Percentiles rank a stretch among this genome's conserved stretches.
These are phyloP conservation scores for Ganoderma meredithae DNA, from an alignment of 1,284 basidiomycete genomes.

Conservation along the genomic window DNA sequence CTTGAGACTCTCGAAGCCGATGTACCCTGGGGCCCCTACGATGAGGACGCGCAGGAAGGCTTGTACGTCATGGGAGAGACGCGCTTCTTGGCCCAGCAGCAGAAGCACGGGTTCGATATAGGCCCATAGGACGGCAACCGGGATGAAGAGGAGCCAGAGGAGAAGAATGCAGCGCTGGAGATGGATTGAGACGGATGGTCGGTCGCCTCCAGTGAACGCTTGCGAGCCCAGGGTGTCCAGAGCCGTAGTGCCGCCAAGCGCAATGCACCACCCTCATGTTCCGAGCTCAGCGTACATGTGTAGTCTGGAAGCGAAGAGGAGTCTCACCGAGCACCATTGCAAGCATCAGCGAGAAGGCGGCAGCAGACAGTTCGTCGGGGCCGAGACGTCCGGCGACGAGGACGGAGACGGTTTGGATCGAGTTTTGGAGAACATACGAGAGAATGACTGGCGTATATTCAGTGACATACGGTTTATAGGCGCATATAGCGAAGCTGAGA, in stretches of 20 bases:
- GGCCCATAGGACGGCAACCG: slow-evolving; percentile 66
- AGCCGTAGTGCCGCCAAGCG: slow-evolving; percentile 79
- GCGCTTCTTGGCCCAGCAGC: slow-evolving; percentile 64
- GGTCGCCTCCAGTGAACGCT: slow-evolving; percentile 69
- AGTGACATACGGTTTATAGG: background rate
- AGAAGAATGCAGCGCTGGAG: slow-evolving; percentile 72
- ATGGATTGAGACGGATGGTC: slow-evolving; percentile 66
- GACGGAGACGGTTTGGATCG: slow-evolving; percentile 70
- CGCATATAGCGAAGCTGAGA: background rate
- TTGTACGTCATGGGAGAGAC: slow-evolving; percentile 66
- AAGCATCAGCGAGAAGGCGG: slow-evolving; percentile 79
- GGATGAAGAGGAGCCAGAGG: slow-evolving; percentile 68
- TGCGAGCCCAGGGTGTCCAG: slow-evolving; percentile 81
- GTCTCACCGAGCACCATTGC: slow-evolving; percentile 71
- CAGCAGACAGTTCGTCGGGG: slow-evolving; percentile 70
- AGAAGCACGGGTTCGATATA: slow-evolving; percentile 67
- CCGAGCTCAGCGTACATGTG: background rate
- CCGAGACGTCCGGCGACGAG: slow-evolving; percentile 71
- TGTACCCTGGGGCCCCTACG: slow-evolving; percentile 72
- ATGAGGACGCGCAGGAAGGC: slow-evolving; percentile 68
- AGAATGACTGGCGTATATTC: slow-evolving; percentile 36
- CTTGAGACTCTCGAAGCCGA: slow-evolving; percentile 79
- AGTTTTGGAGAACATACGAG: slow-evolving; percentile 75
- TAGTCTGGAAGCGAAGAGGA: slow-evolving; percentile 32
- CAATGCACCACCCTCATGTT: slow-evolving; percentile 73